Evolutionary conservation across 2,329 filamentous ascomycete genomes (phyloP).

Genomic region (Cytospora mali): DNA sequence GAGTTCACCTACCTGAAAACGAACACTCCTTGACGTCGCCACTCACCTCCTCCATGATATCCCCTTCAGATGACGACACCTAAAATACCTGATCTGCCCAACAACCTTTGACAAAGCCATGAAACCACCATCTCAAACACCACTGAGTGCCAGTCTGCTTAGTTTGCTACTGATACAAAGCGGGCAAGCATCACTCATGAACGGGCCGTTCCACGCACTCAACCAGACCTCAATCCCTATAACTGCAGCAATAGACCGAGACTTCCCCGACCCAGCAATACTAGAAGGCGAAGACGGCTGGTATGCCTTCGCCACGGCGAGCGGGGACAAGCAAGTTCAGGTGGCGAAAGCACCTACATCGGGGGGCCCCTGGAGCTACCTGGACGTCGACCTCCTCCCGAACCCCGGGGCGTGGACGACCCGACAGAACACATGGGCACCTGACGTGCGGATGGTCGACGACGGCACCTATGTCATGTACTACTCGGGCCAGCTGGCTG

Average conservation of each 20-base stretch:
- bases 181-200: slow-evolving; percentile 15
- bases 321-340: slow-evolving; percentile 54
- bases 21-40: neutral
- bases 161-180: slow-evolving; percentile 13
- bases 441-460: slow-evolving; percentile 56
- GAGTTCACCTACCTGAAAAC: neutral
- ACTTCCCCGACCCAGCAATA: slow-evolving; percentile 60
- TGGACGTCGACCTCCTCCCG: slow-evolving; percentile 57
- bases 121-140: slow-evolving; percentile 6
- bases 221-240: slow-evolving; percentile 10
- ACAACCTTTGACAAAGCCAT: slow-evolving; percentile 4
- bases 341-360: slow-evolving; percentile 54
- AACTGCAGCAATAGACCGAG: slow-evolving; percentile 28
- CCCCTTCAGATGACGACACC: neutral
- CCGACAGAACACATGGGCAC: slow-evolving; percentile 60
- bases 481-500: slow-evolving; percentile 54
- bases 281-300: slow-evolving; percentile 52
- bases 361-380: slow-evolving; percentile 48
- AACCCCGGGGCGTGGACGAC: slow-evolving; percentile 55
- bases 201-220: slow-evolving; percentile 9
- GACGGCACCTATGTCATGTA: slow-evolving; percentile 62
- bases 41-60: neutral
- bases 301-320: slow-evolving; percentile 61
- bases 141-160: slow-evolving; percentile 6
- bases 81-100: neutral